Evolutionary conservation across 257 asterid species (phyloP), one percentile per base, ranked within the genome.

Genomic region (Ophiorrhiza pumila): DNA sequence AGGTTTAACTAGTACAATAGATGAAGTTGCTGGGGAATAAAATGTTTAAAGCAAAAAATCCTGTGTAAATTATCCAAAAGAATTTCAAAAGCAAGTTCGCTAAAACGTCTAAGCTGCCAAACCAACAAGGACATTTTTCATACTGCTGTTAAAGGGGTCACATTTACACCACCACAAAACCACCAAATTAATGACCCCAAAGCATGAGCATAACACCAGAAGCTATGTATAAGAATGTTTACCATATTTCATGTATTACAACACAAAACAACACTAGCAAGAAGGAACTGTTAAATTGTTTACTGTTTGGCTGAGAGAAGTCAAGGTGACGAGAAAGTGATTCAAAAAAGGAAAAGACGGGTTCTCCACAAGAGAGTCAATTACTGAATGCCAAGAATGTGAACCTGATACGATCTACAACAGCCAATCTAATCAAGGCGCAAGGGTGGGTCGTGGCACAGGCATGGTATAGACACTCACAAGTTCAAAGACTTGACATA

Each of bases 61-160:
- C 74, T 43, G 14, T 18, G 3, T 7, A 39, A 32, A 22, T n/a
- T 32, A 23, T 27, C n/a, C 3, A 52, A 12, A 69, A 20, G 22
- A 69, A 35, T 46, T 69, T 58, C 22, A 7, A 39, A 56, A 15
- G 53, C 63, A 32, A 50, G 72, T 49, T 31, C n/a, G 15, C 69
- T 17, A 0, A 4, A 25, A 11, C 1, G 0, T n/a, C 32, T 14
- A 65, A 6, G 22, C n/a, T n/a, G 69, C 69, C 12, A 42, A 22
- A 7, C 31, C 22, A 20, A 65, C 55, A n/a, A 22, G 29, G 4
- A 65, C n/a, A 23, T n/a, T 2, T 45, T 25, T 45, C 22, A 66
- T 45, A 25, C 15, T 11, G n/a, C 31, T 15, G 5, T 31, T 20
- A 12, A 65, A 25, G 47, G 65, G 29, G 27, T 45, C 71, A 43